Evolutionary conservation across 352 stramenopile species (phyloP).

Genomic region (Phytophthora colocasiae): DNA sequence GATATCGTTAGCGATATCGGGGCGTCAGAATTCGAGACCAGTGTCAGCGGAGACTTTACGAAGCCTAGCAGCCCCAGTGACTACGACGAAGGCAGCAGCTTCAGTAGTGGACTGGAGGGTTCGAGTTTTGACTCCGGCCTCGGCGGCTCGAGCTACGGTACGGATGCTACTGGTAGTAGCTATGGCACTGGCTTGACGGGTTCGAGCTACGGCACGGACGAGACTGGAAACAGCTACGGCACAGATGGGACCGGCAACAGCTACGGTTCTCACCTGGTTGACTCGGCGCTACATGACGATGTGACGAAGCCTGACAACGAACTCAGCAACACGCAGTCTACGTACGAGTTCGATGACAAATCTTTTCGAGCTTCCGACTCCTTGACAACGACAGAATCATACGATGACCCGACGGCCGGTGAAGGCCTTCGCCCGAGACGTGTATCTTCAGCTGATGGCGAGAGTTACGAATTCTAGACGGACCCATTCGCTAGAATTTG

Average conservation of each 20-base stretch:
- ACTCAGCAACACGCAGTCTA: slow-evolving; percentile 44
- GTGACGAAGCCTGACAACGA: slow-evolving; percentile 19
- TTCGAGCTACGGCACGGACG: slow-evolving; percentile 28
- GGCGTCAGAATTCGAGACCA: slow-evolving; percentile 17
- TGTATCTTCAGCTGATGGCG: slow-evolving; percentile 60
- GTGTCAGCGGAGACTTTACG: slow-evolving; percentile 22
- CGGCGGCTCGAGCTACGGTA: slow-evolving; percentile 35
- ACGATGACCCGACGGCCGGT: slow-evolving; percentile 25
- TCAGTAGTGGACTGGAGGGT: slow-evolving; percentile 35
- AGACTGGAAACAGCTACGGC: slow-evolving; percentile 28
- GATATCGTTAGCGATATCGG: slow-evolving; percentile 22
- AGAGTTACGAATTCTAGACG: slow-evolving; percentile 81
- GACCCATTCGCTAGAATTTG: slow-evolving; percentile 15
- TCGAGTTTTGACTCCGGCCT: slow-evolving; percentile 38
- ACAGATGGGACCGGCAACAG: slow-evolving; percentile 20
- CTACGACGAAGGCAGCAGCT: slow-evolving; percentile 34
- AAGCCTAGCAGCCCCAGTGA: slow-evolving; percentile 25
- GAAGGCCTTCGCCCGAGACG: slow-evolving; percentile 38
- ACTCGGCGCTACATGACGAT: slow-evolving; percentile 20
- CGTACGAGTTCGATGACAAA: slow-evolving; percentile 55
- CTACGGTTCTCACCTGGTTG: slow-evolving; percentile 25
- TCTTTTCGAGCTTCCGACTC: slow-evolving; percentile 41
- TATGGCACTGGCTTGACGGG: slow-evolving; percentile 26
- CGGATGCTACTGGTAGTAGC: slow-evolving; percentile 28
- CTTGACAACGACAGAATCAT: slow-evolving; percentile 34